Conservation (phyloP, 371 early-diverging fungal species). For the Mucor plumbeus region DNA sequence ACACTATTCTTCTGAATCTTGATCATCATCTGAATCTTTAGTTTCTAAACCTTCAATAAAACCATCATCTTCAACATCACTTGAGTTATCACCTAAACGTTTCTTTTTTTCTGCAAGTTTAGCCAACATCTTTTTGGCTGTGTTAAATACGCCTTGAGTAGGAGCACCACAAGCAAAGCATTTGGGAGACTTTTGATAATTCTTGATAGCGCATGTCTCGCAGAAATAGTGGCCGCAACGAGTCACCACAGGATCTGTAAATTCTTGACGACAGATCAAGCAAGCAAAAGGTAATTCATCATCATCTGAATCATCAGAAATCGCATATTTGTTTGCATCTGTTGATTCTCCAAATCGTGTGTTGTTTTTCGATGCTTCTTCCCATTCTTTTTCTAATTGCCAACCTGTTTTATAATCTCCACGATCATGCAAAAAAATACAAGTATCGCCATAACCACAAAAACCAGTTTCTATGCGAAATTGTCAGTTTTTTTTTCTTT, state of each 20-base stretch:
- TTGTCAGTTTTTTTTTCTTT: not conserved
- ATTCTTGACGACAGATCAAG: slow-evolving; percentile 87
- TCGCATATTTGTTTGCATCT: slow-evolving; percentile 57
- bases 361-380: slow-evolving; percentile 77
- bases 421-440: slow-evolving; percentile 97
- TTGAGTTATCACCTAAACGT: slow-evolving; percentile 36
- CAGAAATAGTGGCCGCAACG: slow-evolving; percentile 96
- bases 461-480: slow-evolving; percentile 73
- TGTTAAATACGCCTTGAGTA: slow-evolving; percentile 87
- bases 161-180: slow-evolving; percentile 89
- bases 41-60: slow-evolving; percentile 46
- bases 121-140: slow-evolving; percentile 78
- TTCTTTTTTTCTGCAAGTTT: slow-evolving; percentile 63
- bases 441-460: slow-evolving; percentile 97
- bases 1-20: not conserved
- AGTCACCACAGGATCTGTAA: slow-evolving; percentile 88
- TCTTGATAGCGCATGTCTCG: slow-evolving; percentile 89
- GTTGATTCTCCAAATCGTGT: slow-evolving; percentile 46
- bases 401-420: slow-evolving; percentile 96
- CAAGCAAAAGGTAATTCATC: slow-evolving; percentile 92
- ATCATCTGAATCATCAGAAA: slow-evolving; percentile 59
- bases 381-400: slow-evolving; percentile 96
- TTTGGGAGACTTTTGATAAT: slow-evolving; percentile 83
- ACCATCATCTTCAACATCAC: slow-evolving; percentile 31
- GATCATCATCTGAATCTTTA: slow-evolving; percentile 22